These are phyloP conservation scores for Podaxis carcinomalis DNA, from an alignment of 768 basidiomycete genomes.

Conservation along the genomic window DNA sequence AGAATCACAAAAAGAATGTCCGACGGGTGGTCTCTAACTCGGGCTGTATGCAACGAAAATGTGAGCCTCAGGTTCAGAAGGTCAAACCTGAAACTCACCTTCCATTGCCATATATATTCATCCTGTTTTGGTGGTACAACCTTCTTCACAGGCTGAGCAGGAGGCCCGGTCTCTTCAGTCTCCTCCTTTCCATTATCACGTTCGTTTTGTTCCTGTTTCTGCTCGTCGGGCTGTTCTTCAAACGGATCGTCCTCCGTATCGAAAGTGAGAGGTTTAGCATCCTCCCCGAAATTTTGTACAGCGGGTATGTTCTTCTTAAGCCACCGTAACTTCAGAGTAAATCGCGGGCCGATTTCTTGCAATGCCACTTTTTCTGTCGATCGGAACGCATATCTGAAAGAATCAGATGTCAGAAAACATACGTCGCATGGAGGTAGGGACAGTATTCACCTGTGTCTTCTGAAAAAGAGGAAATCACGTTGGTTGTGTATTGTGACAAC, in stretches of 20 bases:
- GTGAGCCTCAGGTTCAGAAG: conserved; percentile 10
- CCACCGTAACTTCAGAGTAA: conserved; percentile 91
- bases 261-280: conserved; percentile 51
- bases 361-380: conserved; percentile 87
- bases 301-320: conserved; percentile 86
- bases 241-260: conserved; percentile 33
- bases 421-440: too few relatives aligned
- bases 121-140: conserved; percentile 62
- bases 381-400: conserved; percentile 80
- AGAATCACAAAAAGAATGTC: conserved; percentile 78
- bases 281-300: conserved; percentile 64
- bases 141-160: conserved; percentile 25
- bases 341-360: conserved; percentile 97
- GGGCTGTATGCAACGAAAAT: conserved; percentile 47
- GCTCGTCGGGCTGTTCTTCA: conserved; percentile 19
- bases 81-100: conserved; percentile 46
- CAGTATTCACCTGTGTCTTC: conserved; percentile 76
- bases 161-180: background rate
- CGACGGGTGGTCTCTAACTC: conserved; percentile 86
- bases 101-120: conserved; percentile 87
- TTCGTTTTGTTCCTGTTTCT: conserved; percentile 27
- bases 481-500: conserved; percentile 97
- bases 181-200: conserved; percentile 19
- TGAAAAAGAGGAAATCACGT: conserved; percentile 96
- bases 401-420: background rate